Evolutionary conservation across 345 rosid species (phyloP).

Genomic region (Eucalyptus melliodora): DNA sequence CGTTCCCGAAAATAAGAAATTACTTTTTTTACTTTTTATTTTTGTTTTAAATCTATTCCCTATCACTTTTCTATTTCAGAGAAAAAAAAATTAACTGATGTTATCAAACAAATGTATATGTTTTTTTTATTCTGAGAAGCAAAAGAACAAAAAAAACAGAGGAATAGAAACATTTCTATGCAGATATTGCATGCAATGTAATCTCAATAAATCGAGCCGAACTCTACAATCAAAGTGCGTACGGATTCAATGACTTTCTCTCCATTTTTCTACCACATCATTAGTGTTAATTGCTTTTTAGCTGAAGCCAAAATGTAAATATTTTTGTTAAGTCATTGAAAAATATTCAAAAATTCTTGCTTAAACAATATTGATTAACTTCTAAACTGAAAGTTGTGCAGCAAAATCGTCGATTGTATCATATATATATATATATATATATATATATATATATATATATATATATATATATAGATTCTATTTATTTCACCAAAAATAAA

Average conservation of each 20-base stretch:
- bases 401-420: not conserved
- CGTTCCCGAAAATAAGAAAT: fast-evolving
- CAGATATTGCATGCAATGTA: fast-evolving
- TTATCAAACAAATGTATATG: fast-evolving
- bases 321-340: not conserved
- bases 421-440: no score
- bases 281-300: not conserved
- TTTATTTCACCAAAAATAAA: not conserved
- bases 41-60: fast-evolving
- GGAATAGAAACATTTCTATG: fast-evolving
- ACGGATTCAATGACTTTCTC: not conserved
- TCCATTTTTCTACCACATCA: not conserved
- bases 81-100: fast-evolving
- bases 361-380: not conserved
- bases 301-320: not conserved
- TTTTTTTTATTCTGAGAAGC: fast-evolving
- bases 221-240: not conserved
- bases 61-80: fast-evolving
- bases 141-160: fast-evolving
- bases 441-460: no score
- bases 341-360: not conserved
- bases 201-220: not conserved
- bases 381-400: not conserved
- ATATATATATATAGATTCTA: no score
- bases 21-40: no score